These are phyloP conservation scores for Hortiboletus campestris DNA, from an alignment of 768 basidiomycete genomes.

Conservation along the genomic window DNA sequence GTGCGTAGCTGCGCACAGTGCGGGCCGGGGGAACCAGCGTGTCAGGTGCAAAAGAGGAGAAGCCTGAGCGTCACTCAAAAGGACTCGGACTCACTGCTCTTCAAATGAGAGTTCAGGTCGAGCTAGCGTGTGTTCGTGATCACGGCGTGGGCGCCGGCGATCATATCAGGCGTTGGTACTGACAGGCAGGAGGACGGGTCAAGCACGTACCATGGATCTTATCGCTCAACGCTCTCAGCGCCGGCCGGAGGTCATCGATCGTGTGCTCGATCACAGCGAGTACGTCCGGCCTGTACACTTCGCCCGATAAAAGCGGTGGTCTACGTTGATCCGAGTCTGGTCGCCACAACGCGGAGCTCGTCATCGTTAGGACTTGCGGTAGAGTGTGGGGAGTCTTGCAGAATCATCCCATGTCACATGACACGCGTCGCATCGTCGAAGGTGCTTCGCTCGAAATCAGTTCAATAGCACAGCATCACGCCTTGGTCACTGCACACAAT, in stretches of 20 bases:
- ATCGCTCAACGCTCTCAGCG: conserved; percentile 60
- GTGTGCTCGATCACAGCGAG: conserved; percentile 57
- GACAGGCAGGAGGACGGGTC: neutral
- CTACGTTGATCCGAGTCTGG: neutral
- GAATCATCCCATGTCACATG: too few relatives aligned
- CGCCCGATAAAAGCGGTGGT: neutral
- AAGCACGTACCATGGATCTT: conserved; percentile 61
- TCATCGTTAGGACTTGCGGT: neutral
- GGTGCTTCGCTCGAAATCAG: too few relatives aligned
- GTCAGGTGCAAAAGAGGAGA: too few relatives aligned
- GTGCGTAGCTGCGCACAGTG: conserved; percentile 42
- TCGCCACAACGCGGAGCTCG: neutral
- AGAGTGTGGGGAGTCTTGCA: too few relatives aligned
- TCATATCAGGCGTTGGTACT: neutral
- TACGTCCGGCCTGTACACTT: conserved; percentile 56
- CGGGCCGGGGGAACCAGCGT: too few relatives aligned
- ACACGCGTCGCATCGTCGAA: too few relatives aligned
- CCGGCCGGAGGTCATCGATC: conserved; percentile 49
- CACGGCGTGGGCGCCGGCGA: neutral
- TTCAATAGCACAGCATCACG: too few relatives aligned
- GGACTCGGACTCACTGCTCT: conserved; percentile 50
- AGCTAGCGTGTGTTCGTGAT: conserved; percentile 34
- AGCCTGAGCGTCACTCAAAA: too few relatives aligned
- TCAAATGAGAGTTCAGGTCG: conserved; percentile 69
- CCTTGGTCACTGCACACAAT: too few relatives aligned